phyloP scores from a whole-genome alignment of 352 stramenopile species.

The Thraustochytrium striatum region DNA sequence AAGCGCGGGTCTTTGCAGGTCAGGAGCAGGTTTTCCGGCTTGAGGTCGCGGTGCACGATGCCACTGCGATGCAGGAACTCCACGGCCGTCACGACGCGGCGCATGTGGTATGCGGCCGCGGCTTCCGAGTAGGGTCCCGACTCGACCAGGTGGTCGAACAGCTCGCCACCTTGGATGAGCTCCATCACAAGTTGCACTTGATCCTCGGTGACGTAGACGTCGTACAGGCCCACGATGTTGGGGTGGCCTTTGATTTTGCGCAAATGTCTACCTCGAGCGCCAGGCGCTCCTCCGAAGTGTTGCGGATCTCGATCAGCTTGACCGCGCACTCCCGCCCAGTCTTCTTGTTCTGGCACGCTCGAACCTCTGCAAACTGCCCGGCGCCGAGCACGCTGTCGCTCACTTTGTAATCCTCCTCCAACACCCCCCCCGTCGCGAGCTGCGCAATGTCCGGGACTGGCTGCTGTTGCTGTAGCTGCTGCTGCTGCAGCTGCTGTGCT shows the following conservation, averaged over 20 bases:
- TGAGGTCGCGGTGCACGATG: slow-evolving; percentile 80
- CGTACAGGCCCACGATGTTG: slow-evolving; percentile 84
- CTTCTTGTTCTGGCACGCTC: neutral
- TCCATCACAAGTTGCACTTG: slow-evolving; percentile 97
- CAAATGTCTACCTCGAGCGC: slow-evolving; percentile 74
- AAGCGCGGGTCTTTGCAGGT: slow-evolving; percentile 59
- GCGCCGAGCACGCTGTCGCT: neutral
- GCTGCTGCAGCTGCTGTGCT: no score
- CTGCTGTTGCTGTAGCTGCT: no score
- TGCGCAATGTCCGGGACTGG: no score
- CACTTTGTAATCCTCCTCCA: slow-evolving; percentile 31
- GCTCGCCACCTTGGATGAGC: slow-evolving; percentile 68
- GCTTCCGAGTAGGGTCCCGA: slow-evolving; percentile 80
- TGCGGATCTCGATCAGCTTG: slow-evolving; percentile 37
- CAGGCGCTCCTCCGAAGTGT: slow-evolving; percentile 68
- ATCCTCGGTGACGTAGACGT: slow-evolving; percentile 85
- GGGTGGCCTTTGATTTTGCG: slow-evolving; percentile 72
- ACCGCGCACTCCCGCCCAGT: slow-evolving; percentile 1
- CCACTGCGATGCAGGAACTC: slow-evolving; percentile 78
- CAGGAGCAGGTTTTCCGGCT: slow-evolving; percentile 75
- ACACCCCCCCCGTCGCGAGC: no score
- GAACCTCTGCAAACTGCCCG: slow-evolving; percentile 28
- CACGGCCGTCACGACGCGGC: slow-evolving; percentile 69
- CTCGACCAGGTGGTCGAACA: slow-evolving; percentile 83
- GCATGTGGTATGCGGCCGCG: slow-evolving; percentile 68